phyloP scores from a whole-genome alignment of 2,329 filamentous ascomycete genomes.

The Pseudogymnoascus sp. region DNA sequence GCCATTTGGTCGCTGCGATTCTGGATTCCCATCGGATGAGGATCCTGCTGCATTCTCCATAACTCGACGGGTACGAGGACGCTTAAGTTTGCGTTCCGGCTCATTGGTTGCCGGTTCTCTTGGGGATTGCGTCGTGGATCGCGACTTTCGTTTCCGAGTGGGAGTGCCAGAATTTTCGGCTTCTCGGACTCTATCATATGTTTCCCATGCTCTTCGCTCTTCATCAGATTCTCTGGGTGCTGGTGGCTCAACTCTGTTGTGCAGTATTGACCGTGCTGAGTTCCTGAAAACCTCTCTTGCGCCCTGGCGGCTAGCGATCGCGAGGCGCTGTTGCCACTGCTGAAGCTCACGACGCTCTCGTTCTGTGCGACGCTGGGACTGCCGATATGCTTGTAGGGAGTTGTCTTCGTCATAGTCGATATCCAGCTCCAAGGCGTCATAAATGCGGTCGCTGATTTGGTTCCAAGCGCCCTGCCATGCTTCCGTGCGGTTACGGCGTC shows the following conservation, averaged over 20 bases:
- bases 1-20: constrained; percentile 28
- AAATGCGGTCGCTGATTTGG: constrained; percentile 54
- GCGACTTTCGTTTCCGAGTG: constrained; percentile 66
- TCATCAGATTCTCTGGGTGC: constrained; percentile 68
- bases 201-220: constrained; percentile 81
- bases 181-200: constrained; percentile 77
- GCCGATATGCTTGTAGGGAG: constrained; percentile 43
- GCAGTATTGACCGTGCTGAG: constrained; percentile 57
- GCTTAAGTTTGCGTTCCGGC: constrained; percentile 78
- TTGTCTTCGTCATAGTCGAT: constrained; percentile 80
- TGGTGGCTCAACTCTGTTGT: constrained; percentile 40
- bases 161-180: constrained; percentile 48
- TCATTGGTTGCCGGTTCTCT: constrained; percentile 58
- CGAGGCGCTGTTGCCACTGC: constrained; percentile 77
- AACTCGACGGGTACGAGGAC: constrained; percentile 71
- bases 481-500: constrained; percentile 61
- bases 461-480: constrained; percentile 89
- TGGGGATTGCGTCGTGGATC: constrained; percentile 66
- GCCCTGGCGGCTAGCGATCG: constrained; percentile 74
- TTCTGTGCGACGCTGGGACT: constrained; percentile 44
- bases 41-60: constrained; percentile 44
- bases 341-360: constrained; percentile 52
- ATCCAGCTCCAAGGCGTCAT: constrained; percentile 66
- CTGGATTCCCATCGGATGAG: constrained; percentile 35
- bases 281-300: constrained; percentile 66